Evolutionary conservation across 139 green algal species (phyloP).

Genomic region (Picochlorum sp.): DNA sequence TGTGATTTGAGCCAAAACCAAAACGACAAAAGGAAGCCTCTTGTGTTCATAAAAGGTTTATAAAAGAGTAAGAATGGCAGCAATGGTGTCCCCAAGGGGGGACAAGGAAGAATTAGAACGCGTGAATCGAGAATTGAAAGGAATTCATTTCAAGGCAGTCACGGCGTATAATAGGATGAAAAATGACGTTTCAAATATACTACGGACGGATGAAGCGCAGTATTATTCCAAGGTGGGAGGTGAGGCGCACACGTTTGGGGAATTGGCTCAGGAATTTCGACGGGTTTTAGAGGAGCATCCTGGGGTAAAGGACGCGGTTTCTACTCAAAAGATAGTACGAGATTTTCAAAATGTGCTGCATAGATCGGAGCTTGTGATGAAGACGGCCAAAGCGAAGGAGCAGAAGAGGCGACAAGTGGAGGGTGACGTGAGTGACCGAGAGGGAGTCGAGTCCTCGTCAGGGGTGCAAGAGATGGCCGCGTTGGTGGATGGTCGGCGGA

Average conservation of each 20-base stretch:
- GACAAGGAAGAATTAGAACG: not conserved
- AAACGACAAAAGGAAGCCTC: too few species aligned
- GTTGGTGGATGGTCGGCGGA: conserved; percentile 29
- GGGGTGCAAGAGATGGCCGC: conserved; percentile 39
- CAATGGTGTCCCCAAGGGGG: not conserved
- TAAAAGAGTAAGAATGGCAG: not conserved
- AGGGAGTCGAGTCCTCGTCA: conserved; percentile 8
- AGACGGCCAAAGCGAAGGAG: conserved; percentile 47
- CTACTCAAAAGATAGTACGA: conserved; percentile 37
- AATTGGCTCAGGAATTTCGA: conserved; percentile 15
- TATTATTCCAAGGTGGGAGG: conserved; percentile 38
- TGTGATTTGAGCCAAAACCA: too few species aligned
- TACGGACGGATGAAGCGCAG: conserved; percentile 52
- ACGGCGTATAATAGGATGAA: conserved; percentile 32
- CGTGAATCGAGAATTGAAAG: conserved; percentile 13
- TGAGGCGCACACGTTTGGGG: conserved; percentile 4
- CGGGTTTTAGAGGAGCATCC: conserved; percentile 20
- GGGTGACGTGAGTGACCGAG: conserved; percentile 5
- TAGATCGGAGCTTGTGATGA: conserved; percentile 55
- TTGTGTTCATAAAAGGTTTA: too few species aligned
- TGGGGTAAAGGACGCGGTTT: conserved; percentile 10
- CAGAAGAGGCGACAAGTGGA: conserved; percentile 33
- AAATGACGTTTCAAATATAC: conserved; percentile 51
- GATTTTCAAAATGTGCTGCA: conserved; percentile 43
- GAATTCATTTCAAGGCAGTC: conserved; percentile 27